These are phyloP conservation scores for Gracilaria gracilis DNA, from an alignment of 23 red algal genomes.

Conservation along the genomic window DNA sequence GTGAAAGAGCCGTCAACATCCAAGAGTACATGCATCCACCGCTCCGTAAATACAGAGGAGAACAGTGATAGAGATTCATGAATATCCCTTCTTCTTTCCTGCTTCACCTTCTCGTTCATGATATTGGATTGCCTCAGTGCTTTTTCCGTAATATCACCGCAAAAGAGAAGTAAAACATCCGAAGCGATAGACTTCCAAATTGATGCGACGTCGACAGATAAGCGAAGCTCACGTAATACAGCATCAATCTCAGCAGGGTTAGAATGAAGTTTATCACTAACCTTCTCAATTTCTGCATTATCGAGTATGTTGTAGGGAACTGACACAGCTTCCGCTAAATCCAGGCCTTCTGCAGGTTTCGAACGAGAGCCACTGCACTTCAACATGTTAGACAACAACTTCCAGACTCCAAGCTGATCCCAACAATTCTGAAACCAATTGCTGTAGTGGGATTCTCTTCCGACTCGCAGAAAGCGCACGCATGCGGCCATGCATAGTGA, in stretches of 20 bases:
- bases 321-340: slow-evolving; percentile 44
- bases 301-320: slow-evolving; percentile 12
- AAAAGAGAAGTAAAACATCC: slow-evolving; percentile 51
- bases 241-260: not conserved
- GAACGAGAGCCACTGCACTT: slow-evolving; percentile 39
- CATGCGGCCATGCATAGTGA: slow-evolving; percentile 56
- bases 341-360: slow-evolving; percentile 22
- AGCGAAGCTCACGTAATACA: slow-evolving; percentile 13
- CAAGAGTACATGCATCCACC: slow-evolving; percentile 69
- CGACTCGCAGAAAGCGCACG: slow-evolving; percentile 62
- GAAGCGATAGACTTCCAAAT: slow-evolving; percentile 62
- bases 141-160: slow-evolving; percentile 31
- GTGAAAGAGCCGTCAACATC: slow-evolving; percentile 36
- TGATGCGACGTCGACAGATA: slow-evolving; percentile 38
- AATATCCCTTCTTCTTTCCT: slow-evolving; percentile 1
- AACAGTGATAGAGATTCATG: slow-evolving; percentile 41
- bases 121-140: not conserved
- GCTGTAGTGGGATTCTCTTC: slow-evolving; percentile 52
- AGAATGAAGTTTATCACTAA: not conserved
- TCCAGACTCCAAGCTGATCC: slow-evolving; percentile 52
- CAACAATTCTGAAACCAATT: slow-evolving; percentile 60
- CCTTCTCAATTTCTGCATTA: slow-evolving; percentile 15
- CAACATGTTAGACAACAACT: slow-evolving; percentile 54
- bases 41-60: slow-evolving; percentile 60
- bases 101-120: not conserved